Conservation (phyloP, 1,139 yeast species). For the Saccharomyces pastorianus region DNA sequence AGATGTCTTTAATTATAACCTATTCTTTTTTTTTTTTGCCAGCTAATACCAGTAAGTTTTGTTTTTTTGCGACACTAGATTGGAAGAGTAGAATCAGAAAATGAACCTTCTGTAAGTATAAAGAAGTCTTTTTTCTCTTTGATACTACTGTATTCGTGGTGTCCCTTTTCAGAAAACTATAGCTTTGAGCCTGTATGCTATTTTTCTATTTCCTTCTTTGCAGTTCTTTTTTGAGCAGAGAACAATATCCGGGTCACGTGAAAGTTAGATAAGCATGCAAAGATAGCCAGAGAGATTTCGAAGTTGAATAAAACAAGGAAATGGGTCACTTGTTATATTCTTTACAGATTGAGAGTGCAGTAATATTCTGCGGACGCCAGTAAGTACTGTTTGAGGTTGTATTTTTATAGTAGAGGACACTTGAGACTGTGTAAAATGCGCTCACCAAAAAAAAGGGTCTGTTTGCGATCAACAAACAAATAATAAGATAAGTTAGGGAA, state of each 20-base stretch:
- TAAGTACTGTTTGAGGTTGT: not conserved
- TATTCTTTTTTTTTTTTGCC: not conserved
- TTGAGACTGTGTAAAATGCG: not conserved
- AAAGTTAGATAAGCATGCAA: not conserved
- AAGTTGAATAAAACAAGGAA: not conserved
- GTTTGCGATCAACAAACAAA: not conserved
- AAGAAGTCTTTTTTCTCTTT: not conserved
- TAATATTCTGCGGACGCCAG: not conserved
- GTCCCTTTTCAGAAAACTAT: not conserved
- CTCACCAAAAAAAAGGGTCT: not conserved
- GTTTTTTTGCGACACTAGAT: not conserved
- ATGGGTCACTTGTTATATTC: not conserved
- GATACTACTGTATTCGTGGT: not conserved
- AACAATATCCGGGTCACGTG: not conserved
- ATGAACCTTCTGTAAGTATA: not conserved
- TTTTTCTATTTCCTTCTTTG: not conserved
- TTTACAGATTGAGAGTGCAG: not conserved
- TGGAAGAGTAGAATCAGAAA: not conserved
- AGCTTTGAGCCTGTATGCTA: not conserved
- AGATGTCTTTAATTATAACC: not conserved
- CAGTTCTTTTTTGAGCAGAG: not conserved
- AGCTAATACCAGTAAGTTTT: not conserved
- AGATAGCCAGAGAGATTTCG: not conserved
- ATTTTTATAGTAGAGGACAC: not conserved
- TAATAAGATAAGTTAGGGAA: not conserved